phyloP scores from a whole-genome alignment of 495 filamentous ascomycete genomes.

The Cercophora samala region DNA sequence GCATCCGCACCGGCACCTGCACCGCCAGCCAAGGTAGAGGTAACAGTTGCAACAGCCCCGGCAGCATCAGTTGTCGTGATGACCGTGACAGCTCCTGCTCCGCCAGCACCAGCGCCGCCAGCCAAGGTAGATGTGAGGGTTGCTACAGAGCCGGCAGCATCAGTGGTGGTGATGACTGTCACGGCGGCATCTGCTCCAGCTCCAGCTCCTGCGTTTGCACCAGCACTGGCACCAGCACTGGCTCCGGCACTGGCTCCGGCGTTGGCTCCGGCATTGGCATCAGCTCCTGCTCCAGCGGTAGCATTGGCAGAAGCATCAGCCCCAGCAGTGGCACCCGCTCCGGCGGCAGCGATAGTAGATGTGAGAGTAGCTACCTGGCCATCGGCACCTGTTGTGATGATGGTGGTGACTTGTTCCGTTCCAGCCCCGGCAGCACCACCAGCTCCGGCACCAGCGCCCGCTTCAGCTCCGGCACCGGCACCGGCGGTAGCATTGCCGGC shows the following conservation, averaged over 20 bases:
- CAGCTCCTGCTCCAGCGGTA: background rate
- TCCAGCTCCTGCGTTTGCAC: background rate
- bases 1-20: background rate
- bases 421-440: background rate
- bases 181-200: background rate
- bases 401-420: slow-evolving; percentile 9
- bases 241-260: background rate
- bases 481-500: background rate
- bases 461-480: background rate
- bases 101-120: background rate
- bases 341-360: background rate
- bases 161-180: slow-evolving; percentile 13
- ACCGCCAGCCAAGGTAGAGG: background rate
- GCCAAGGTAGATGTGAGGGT: slow-evolving; percentile 7
- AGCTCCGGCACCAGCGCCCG: background rate
- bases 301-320: background rate
- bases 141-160: slow-evolving; percentile 4
- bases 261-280: no score
- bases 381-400: background rate
- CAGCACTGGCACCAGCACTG: background rate
- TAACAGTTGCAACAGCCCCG: background rate
- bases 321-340: background rate
- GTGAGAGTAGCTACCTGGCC: background rate
- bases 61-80: background rate
- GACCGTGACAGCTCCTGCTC: background rate